phyloP scores from a whole-genome alignment of 495 filamentous ascomycete genomes.

The Aspergillus coremiiformis region DNA sequence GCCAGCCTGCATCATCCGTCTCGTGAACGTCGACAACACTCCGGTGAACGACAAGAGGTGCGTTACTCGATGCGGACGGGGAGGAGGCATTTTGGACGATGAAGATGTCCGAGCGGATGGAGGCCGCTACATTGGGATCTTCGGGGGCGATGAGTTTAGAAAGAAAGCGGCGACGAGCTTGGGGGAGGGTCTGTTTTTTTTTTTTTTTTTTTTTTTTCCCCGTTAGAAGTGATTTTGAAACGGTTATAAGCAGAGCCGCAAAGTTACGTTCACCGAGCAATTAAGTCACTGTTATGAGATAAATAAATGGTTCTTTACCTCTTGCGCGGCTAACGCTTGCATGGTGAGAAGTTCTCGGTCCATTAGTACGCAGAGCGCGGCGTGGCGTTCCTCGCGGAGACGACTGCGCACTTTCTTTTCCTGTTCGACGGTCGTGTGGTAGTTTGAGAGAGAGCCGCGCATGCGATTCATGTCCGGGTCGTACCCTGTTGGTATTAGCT shows the following conservation, averaged over 20 bases:
- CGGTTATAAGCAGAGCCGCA: too few species aligned
- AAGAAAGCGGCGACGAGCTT: conserved; percentile 34
- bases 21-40: conserved; percentile 16
- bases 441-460: neutral
- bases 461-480: conserved; percentile 1
- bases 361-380: conserved; percentile 28
- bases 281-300: too few species aligned
- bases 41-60: conserved; percentile 2
- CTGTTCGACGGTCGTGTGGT: conserved; percentile 12
- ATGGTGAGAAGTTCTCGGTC: conserved; percentile 31
- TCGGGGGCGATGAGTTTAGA: conserved; percentile 29
- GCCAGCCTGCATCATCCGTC: conserved; percentile 20
- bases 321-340: conserved; percentile 27
- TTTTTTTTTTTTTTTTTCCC: conserved; percentile 1
- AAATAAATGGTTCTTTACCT: too few species aligned
- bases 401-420: conserved; percentile 18
- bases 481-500: neutral
- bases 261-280: too few species aligned
- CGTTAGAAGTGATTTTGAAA: too few species aligned
- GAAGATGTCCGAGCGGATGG: conserved; percentile 26
- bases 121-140: conserved; percentile 22
- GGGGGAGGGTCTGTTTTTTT: conserved; percentile 33
- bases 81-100: conserved; percentile 12
- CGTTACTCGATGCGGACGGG: neutral
- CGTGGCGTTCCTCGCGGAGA: conserved; percentile 31